Evolutionary conservation across 106 monocot species (phyloP).

Genomic region (Iris macrosiphon): DNA sequence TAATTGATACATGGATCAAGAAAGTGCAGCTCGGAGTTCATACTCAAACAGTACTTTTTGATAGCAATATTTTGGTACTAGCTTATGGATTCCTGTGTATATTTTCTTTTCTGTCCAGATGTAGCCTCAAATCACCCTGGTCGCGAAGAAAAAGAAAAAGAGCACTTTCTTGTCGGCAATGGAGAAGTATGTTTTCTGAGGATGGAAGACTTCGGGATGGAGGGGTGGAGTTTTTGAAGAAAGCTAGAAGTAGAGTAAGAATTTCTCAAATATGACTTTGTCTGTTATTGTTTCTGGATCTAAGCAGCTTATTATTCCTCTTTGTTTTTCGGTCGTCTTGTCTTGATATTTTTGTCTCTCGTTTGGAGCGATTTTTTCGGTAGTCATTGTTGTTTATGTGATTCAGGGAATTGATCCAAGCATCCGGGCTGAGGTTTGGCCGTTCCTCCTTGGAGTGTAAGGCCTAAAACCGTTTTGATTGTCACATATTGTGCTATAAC

Average conservation of each 20-base stretch:
- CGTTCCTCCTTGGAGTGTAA: conserved; percentile 96
- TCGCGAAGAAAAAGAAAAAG: conserved; percentile 61
- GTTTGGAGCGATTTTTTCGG: background rate
- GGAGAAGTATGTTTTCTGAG: conserved; percentile 45
- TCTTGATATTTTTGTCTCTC: background rate
- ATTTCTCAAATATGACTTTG: conserved; percentile 3
- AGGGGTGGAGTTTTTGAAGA: conserved; percentile 65
- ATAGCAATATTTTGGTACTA: background rate
- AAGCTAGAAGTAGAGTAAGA: conserved; percentile 72
- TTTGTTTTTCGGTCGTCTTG: background rate
- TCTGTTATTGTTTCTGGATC: background rate
- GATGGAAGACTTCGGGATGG: conserved; percentile 73
- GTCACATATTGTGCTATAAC: no score
- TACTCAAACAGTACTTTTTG: no score
- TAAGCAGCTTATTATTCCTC: background rate
- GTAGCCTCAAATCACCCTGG: conserved; percentile 78
- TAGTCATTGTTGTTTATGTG: background rate
- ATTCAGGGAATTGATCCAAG: conserved; percentile 82
- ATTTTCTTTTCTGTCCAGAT: conserved; percentile 17
- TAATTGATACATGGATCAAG: no score
- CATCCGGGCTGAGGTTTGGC: conserved; percentile 89
- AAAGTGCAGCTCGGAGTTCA: no score
- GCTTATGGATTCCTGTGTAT: background rate
- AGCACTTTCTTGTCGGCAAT: conserved; percentile 43
- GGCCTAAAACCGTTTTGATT: conserved; percentile 20